A percentile compares a stretch with the other conserved stretches of the same genome.
phyloP scores from a whole-genome alignment of 768 basidiomycete species.

The Agaricus sinodeliciosus region DNA sequence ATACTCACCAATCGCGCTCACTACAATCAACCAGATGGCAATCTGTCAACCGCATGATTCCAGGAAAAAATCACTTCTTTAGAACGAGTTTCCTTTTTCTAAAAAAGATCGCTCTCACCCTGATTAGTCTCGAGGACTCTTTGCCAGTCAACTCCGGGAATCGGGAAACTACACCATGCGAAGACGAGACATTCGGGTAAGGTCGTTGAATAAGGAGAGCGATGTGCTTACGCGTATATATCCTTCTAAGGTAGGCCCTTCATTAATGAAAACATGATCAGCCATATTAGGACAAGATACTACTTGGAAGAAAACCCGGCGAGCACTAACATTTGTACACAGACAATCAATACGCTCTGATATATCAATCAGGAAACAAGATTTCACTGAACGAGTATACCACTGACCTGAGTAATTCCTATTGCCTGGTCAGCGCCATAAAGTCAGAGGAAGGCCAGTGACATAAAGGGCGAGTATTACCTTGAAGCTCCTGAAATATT shows the following conservation, averaged over 20 bases:
- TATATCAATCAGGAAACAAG: neutral
- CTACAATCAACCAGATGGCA: neutral
- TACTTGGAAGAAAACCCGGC: neutral
- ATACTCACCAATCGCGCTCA: constrained; percentile 2
- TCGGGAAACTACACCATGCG: neutral
- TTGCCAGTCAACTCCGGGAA: neutral
- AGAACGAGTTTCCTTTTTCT: neutral
- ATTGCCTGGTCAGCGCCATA: neutral
- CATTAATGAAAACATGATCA: neutral
- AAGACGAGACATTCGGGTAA: neutral
- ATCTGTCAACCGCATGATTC: neutral
- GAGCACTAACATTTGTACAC: constrained; percentile 5
- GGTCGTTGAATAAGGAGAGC: neutral
- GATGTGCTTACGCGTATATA: neutral
- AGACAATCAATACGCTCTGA: constrained; percentile 1
- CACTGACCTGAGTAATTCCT: constrained; percentile 2
- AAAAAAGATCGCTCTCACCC: neutral
- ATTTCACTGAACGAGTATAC: neutral
- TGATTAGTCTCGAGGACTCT: neutral
- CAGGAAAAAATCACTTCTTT: neutral
- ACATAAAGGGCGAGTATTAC: neutral
- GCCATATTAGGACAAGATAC: neutral
- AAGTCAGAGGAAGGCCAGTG: neutral
- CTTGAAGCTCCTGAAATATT: constrained; percentile 5
- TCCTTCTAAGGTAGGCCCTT: constrained; percentile 3